A percentile compares a stretch with the other conserved stretches of the same genome.
Evolutionary conservation across 441 rosid species (phyloP).

Genomic region (Bruguiera hainesii): DNA sequence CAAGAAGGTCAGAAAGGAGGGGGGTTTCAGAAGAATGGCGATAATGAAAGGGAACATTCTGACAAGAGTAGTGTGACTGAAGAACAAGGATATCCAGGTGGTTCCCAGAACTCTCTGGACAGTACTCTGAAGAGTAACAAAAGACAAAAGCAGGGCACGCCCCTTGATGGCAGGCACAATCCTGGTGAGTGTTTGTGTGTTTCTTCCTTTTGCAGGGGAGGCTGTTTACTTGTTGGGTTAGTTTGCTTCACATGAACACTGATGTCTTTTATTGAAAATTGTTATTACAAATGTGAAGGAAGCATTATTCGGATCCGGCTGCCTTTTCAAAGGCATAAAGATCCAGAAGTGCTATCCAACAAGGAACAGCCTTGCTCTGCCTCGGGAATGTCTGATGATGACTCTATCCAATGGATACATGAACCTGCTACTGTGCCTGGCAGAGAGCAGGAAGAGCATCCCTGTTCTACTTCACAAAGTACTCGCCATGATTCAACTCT

Average conservation of each 20-base stretch:
- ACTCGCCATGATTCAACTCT: constrained; percentile 12
- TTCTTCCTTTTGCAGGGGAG: constrained; percentile 44
- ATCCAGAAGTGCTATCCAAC: constrained; percentile 44
- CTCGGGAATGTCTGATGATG: constrained; percentile 27
- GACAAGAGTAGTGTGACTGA: constrained; percentile 65
- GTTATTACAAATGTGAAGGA: constrained; percentile 54
- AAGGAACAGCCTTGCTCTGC: constrained; percentile 39
- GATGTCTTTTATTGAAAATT: constrained; percentile 44
- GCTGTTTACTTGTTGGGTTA: constrained; percentile 57
- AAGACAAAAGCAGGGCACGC: constrained; percentile 34
- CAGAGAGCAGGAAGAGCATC: constrained; percentile 29
- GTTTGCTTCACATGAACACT: constrained; percentile 41
- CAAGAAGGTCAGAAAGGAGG: constrained; percentile 31
- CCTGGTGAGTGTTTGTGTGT: constrained; percentile 54
- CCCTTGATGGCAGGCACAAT: constrained; percentile 36
- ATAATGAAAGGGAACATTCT: constrained; percentile 24
- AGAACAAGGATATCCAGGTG: constrained; percentile 48
- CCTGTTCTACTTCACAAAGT: constrained; percentile 38
- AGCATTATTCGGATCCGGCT: constrained; percentile 64
- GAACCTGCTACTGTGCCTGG: constrained; percentile 23
- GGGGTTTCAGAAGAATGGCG: constrained; percentile 33
- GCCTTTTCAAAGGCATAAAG: constrained; percentile 61
- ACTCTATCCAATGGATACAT: constrained; percentile 18
- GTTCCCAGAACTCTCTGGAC: constrained; percentile 55
- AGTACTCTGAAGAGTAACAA: constrained; percentile 53